Evolutionary conservation across 805 yeast genomes (phyloP), one percentile per base, ranked within the genome.

Genomic region (Candida broadrunensis): DNA sequence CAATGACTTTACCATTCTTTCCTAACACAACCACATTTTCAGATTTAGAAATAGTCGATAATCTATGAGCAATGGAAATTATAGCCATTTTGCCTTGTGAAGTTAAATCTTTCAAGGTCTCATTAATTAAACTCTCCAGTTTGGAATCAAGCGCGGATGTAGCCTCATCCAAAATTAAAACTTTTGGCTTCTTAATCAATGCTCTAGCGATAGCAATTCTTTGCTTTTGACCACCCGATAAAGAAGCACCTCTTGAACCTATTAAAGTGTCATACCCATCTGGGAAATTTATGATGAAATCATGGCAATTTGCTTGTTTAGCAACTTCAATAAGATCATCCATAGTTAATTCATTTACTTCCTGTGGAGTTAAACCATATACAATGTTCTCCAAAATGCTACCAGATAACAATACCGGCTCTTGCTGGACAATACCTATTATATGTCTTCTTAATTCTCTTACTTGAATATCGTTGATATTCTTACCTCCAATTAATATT

Each of bases 161-260:
- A 5, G 85, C 85, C 52, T 83, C 90, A 51, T 83, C 90, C 41
- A 83, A 64, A 4, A 83, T 72, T 48, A 83, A 62, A 16, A 84
- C 70, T 35, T 75, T 67, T 6, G 90, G 90, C 43, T 77, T 72
- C 45, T 85, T 80, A 42, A 83, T 77, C 45, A 84, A 64, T 1
- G 88, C 87, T 46, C 90, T 66, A 0, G 90, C 90, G 60, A 84
- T 81, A 6, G 89, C 89, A 32, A 84, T 68, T 50, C 88, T 73
- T 63, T 84, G 90, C 56, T 83, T 82, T 58, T 84, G 90, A 11
- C 90, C 90, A 29, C 89, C 90, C 4, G 86, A 80, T 17, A 84
- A 57, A 20, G 78, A 62, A 1, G 80, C 72, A 0, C 85, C 85
- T 35, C 80, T 65, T 7, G 76, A 59, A 2, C 84, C 84, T 39